phyloP scores from a whole-genome alignment of 176 grass and related monocot genomes.

The Cenchrus fungigraminus region DNA sequence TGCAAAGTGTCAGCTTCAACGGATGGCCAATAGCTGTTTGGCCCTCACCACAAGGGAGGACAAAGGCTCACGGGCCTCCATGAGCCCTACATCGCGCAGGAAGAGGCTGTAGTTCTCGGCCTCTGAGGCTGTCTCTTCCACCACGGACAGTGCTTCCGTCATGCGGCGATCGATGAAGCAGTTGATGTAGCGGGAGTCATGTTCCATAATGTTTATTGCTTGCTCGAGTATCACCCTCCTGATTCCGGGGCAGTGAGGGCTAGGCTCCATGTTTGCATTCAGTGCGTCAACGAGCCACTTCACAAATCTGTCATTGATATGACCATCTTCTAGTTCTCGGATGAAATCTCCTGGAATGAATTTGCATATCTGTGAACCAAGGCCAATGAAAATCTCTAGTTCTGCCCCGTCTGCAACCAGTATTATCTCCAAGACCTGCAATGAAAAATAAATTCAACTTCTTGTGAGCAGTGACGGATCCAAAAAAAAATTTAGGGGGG shows the following conservation, averaged over 20 bases:
- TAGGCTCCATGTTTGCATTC: background rate
- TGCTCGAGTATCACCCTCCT: slow-evolving; percentile 27
- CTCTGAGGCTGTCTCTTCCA: slow-evolving; percentile 11
- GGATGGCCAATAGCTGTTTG: background rate
- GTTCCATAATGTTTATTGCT: slow-evolving; percentile 23
- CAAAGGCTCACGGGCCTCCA: background rate
- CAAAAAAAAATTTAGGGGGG: too few relatives aligned
- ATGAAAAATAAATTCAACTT: background rate
- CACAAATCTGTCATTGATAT: background rate
- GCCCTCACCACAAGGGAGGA: slow-evolving; percentile 4
- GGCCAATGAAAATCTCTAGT: slow-evolving; percentile 25
- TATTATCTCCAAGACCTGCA: slow-evolving; percentile 22
- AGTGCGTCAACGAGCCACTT: background rate
- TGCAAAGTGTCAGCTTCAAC: background rate
- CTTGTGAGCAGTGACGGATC: background rate
- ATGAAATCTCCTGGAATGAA: background rate
- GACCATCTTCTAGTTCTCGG: background rate
- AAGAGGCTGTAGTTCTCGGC: slow-evolving; percentile 27
- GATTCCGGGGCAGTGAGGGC: background rate
- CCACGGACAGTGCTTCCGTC: background rate
- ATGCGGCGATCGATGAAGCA: background rate
- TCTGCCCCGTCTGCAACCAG: background rate
- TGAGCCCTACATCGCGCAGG: slow-evolving; percentile 4
- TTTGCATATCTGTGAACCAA: background rate
- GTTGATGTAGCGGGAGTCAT: background rate